phyloP scores from a whole-genome alignment of 1,139 yeast species.

The Diutina mesorugosa region DNA sequence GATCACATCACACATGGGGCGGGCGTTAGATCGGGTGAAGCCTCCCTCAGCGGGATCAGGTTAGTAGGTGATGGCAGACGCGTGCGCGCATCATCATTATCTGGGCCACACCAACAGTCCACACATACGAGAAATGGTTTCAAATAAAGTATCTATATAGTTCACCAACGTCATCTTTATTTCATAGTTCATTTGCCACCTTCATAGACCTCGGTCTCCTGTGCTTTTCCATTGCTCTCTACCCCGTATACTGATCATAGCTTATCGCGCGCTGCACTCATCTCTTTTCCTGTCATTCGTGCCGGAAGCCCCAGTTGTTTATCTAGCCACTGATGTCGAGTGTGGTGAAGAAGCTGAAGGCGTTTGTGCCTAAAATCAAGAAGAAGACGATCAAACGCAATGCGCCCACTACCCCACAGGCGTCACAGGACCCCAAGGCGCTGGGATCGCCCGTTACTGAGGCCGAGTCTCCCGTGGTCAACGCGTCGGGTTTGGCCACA shows the following conservation, averaged over 20 bases:
- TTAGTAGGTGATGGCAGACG: too few species aligned
- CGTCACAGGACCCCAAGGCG: neutral
- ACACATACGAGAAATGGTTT: too few species aligned
- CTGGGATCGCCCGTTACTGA: neutral
- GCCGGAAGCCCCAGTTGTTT: neutral
- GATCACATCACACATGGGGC: neutral
- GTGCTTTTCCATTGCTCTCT: too few species aligned
- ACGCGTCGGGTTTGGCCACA: neutral
- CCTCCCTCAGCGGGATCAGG: neutral
- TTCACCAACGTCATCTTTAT: too few species aligned
- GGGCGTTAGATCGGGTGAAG: neutral
- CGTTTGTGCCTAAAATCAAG: slow-evolving; percentile 1
- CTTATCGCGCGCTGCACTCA: neutral
- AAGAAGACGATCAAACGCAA: neutral
- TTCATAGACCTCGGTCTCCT: too few species aligned
- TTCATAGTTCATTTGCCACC: too few species aligned
- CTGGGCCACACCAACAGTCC: too few species aligned
- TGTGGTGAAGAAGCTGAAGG: slow-evolving; percentile 1
- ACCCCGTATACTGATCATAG: neutral
- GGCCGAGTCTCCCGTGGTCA: neutral
- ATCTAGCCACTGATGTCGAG: neutral
- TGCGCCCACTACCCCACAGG: neutral
- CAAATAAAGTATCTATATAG: too few species aligned
- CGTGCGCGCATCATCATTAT: too few species aligned
- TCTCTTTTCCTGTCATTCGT: neutral